These are phyloP conservation scores for Stenocarpella maydis DNA, from an alignment of 2,329 filamentous ascomycete species.

Conservation along the genomic window DNA sequence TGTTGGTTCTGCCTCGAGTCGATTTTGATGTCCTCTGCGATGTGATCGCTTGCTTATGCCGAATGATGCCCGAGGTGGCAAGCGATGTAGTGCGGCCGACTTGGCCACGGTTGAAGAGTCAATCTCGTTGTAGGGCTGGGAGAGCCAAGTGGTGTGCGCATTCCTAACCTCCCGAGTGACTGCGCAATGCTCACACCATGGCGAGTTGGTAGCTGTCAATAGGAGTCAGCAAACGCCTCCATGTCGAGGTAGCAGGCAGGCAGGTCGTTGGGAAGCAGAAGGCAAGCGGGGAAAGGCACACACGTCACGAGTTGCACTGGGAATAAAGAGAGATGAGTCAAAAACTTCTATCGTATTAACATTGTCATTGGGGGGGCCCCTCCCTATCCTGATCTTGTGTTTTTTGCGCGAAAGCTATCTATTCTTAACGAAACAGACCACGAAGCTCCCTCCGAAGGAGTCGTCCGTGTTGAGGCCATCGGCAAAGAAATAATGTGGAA, in stretches of 20 bases:
- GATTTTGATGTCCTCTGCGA: too few relatives aligned
- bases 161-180: too few relatives aligned
- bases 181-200: too few relatives aligned
- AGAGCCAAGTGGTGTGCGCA: too few relatives aligned
- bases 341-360: conserved; percentile 25
- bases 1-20: too few relatives aligned
- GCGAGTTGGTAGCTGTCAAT: too few relatives aligned
- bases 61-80: too few relatives aligned
- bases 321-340: neutral
- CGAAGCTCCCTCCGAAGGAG: conserved; percentile 23
- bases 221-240: too few relatives aligned
- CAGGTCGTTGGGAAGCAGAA: neutral
- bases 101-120: too few relatives aligned
- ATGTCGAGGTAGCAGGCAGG: neutral
- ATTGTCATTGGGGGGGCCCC: conserved; percentile 16
- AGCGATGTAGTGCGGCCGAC: too few relatives aligned
- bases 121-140: too few relatives aligned
- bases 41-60: too few relatives aligned
- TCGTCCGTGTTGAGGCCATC: conserved; percentile 6
- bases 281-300: neutral
- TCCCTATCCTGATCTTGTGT: conserved; percentile 2
- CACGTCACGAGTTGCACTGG: neutral
- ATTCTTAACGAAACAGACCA: conserved; percentile 22
- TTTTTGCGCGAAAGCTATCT: conserved; percentile 25
- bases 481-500: neutral